A percentile compares a stretch with the other conserved stretches of the same genome.
Evolutionary conservation across 2,329 filamentous ascomycete genomes (phyloP).

Genomic region (Lachnellula arida): DNA sequence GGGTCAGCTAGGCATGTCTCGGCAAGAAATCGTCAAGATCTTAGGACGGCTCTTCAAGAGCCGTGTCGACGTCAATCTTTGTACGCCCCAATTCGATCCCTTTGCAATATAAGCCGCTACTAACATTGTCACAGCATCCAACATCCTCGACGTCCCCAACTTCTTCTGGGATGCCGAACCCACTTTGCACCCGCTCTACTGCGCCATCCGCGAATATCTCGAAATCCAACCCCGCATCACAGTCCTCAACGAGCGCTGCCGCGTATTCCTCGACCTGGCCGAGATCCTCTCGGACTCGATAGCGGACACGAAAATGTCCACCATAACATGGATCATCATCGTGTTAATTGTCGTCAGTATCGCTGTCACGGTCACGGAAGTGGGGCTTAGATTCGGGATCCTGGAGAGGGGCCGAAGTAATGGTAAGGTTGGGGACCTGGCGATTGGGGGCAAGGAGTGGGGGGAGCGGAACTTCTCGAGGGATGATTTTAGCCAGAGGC

Average conservation of each 20-base stretch:
- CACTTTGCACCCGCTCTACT: constrained; percentile 89
- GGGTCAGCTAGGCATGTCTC: constrained; percentile 83
- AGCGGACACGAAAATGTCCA: constrained; percentile 90
- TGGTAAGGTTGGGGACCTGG: not conserved
- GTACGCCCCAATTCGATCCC: constrained; percentile 49
- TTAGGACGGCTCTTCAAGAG: constrained; percentile 88
- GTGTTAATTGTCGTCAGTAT: constrained; percentile 89
- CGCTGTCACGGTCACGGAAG: constrained; percentile 84
- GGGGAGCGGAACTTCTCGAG: constrained; percentile 25
- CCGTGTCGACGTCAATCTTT: constrained; percentile 94
- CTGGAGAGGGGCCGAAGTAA: constrained; percentile 40
- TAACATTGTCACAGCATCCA: constrained; percentile 60
- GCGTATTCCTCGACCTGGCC: constrained; percentile 92
- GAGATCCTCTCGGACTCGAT: constrained; percentile 92
- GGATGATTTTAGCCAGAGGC: constrained; percentile 23
- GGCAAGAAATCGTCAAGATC: constrained; percentile 88
- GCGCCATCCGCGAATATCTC: constrained; percentile 91
- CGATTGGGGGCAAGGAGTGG: not conserved
- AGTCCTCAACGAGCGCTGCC: constrained; percentile 93
- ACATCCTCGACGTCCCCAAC: constrained; percentile 91
- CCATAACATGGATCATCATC: constrained; percentile 98
- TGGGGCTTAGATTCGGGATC: constrained; percentile 78
- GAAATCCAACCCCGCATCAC: constrained; percentile 96
- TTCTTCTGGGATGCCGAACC: constrained; percentile 99
- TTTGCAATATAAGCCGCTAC: constrained; percentile 4